A percentile compares a stretch with the other conserved stretches of the same genome.
phyloP scores from a whole-genome alignment of 441 rosid genomes.

The Populus hybrid region DNA sequence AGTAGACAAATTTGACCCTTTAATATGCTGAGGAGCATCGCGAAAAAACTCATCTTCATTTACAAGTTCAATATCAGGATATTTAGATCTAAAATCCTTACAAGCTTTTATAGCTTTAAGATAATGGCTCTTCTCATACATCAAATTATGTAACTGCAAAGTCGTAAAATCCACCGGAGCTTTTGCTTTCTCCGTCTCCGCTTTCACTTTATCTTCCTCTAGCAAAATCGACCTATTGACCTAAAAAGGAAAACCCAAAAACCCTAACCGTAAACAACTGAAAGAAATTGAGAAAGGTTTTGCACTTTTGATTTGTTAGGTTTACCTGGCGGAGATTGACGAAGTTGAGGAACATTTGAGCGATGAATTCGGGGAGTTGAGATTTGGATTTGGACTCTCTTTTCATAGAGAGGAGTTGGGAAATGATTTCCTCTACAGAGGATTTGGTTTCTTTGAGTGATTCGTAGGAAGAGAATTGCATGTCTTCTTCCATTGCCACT shows the following conservation, averaged over 20 bases:
- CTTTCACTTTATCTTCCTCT: conserved; percentile 73
- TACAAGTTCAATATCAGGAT: conserved; percentile 80
- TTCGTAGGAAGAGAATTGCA: conserved; percentile 42
- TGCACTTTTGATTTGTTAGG: background rate
- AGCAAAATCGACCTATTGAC: conserved; percentile 70
- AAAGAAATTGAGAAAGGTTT: background rate
- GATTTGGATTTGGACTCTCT: conserved; percentile 52
- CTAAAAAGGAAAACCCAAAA: conserved; percentile 24
- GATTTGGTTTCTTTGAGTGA: conserved; percentile 61
- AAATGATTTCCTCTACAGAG: conserved; percentile 61
- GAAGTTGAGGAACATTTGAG: conserved; percentile 80
- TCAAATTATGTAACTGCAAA: conserved; percentile 75
- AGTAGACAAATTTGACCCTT: conserved; percentile 44
- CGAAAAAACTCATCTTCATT: conserved; percentile 71
- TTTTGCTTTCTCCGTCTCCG: conserved; percentile 72
- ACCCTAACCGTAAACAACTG: background rate
- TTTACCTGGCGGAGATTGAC: conserved; percentile 86
- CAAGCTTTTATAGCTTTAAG: conserved; percentile 79
- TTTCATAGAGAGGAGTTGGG: conserved; percentile 59
- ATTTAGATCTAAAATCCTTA: conserved; percentile 77
- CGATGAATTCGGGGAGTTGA: conserved; percentile 62
- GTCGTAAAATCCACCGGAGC: conserved; percentile 80
- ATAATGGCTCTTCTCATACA: conserved; percentile 92
- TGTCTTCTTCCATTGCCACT: conserved; percentile 47
- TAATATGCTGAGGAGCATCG: conserved; percentile 71